phyloP scores from a whole-genome alignment of 2,329 filamentous ascomycete species.

The Botrytis aclada region DNA sequence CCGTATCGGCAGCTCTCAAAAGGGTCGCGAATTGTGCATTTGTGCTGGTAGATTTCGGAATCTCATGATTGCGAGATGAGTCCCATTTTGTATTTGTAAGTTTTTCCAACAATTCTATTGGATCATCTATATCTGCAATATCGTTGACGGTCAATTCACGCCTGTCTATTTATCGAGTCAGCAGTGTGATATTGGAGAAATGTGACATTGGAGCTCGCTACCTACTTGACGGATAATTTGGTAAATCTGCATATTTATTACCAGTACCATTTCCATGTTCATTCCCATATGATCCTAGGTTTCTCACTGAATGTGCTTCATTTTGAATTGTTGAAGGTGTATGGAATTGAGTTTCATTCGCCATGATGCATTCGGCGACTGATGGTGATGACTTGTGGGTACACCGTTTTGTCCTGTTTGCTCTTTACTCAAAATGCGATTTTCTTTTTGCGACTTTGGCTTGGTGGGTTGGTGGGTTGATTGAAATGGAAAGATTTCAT shows the following conservation, averaged over 20 bases:
- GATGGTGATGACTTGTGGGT: not conserved
- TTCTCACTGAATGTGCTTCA: not conserved
- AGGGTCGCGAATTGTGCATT: conserved; percentile 34
- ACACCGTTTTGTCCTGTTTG: conserved; percentile 14
- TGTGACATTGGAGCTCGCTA: conserved; percentile 15
- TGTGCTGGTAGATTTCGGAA: conserved; percentile 3
- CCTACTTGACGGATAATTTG: conserved; percentile 8
- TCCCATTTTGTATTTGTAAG: conserved; percentile 31
- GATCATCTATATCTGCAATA: conserved; percentile 29
- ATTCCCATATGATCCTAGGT: conserved; percentile 12
- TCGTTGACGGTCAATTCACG: conserved; percentile 18
- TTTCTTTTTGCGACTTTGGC: not conserved
- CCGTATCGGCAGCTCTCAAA: conserved; percentile 32
- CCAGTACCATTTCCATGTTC: conserved; percentile 18
- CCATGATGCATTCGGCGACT: conserved; percentile 6
- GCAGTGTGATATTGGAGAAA: conserved; percentile 18
- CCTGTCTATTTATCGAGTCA: conserved; percentile 26
- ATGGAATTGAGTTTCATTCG: conserved; percentile 6
- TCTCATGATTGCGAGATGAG: conserved; percentile 8
- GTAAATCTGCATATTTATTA: conserved; percentile 21
- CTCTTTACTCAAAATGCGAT: conserved; percentile 15
- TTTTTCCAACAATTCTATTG: conserved; percentile 31
- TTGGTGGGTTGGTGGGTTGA: conserved; percentile 16
- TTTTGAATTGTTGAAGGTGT: conserved; percentile 4
- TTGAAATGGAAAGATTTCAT: not conserved